Evolutionary conservation across 2,329 filamentous ascomycete genomes (phyloP), one percentile per base, ranked within the genome.

Genomic region (Microcyclospora pomicola): DNA sequence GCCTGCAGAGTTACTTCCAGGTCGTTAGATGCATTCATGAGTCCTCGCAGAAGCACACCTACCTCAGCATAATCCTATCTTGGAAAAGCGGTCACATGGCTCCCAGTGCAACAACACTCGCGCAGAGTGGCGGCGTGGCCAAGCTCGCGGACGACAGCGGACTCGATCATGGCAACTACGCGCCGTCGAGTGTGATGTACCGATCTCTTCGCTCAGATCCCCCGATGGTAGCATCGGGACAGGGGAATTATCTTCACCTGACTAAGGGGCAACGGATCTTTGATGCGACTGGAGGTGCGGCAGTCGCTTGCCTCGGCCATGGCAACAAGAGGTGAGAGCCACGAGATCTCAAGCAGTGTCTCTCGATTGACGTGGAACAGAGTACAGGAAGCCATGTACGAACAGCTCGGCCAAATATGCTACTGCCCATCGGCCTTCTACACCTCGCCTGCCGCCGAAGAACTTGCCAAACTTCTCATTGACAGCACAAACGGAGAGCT

Each of bases 201-300:
- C 63, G 72, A 29, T 62, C 67, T 36, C 62, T 72, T 2, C 63
- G 64, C 38, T 49, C 61, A 24, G 43, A 61, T 14, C 66, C 72
- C n/a, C 56, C 61, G 36, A 61, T 57, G 35, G 70, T 71, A 4
- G 52, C 64, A 9, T 65, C 61, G 0, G 72, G 65, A 5, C 56
- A 64, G 39, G 71, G 69, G 9, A 64, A 67, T 45, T 70, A 68
- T 42, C 56, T 76, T n/a, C 58, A 62, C 27, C 60, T 75, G 1
- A 61, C 62, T 46, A 65, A 68, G 51, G 77, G 77, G 1, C 66
- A 69, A 15, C 64, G 61, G 27, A 70, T 91, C 32, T 69, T 86
- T 11, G 83, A 91, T 55, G 78, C 75, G 1, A 81, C 77, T 14
- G 73, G 78, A 19, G 83, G 83, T 14, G 79, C 82, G 2, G 80